These are phyloP conservation scores for Corchorus olitorius DNA, from an alignment of 345 rosid genomes.

Conservation along the genomic window DNA sequence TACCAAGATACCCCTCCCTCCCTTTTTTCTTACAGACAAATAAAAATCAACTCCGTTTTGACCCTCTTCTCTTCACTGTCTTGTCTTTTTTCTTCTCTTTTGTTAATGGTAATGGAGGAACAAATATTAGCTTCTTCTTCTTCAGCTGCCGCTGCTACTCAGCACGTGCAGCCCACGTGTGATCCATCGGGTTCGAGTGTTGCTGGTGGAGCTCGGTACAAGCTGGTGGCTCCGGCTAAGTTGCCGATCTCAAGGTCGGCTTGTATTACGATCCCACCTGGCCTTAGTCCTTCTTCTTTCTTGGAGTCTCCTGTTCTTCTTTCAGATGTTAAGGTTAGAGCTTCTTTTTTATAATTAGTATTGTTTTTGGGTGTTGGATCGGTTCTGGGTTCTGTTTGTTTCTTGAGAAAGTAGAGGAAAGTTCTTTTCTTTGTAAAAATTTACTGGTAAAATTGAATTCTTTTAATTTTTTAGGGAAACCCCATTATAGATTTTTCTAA, in stretches of 20 bases:
- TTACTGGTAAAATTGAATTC: neutral
- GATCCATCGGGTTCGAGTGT: slow-evolving; percentile 33
- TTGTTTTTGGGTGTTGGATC: slow-evolving; percentile 14
- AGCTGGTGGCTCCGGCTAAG: slow-evolving; percentile 96
- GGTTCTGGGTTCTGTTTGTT: slow-evolving; percentile 15
- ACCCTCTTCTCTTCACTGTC: slow-evolving; percentile 24
- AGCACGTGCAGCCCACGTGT: slow-evolving; percentile 26
- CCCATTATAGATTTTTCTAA: neutral
- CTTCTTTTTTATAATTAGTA: neutral
- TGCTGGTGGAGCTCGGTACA: slow-evolving; percentile 76
- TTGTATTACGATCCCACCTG: slow-evolving; percentile 79
- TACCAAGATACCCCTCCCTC: slow-evolving; percentile 19
- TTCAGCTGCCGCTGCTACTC: slow-evolving; percentile 23
- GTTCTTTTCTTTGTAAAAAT: neutral
- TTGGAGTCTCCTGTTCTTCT: slow-evolving; percentile 95
- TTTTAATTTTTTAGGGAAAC: neutral
- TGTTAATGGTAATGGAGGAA: slow-evolving; percentile 36
- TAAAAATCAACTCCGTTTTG: neutral
- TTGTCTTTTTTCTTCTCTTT: neutral
- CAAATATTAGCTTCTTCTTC: slow-evolving; percentile 23
- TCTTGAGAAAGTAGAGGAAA: slow-evolving; percentile 29
- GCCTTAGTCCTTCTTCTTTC: slow-evolving; percentile 89
- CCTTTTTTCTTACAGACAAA: neutral
- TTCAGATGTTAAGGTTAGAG: slow-evolving; percentile 77
- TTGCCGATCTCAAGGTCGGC: slow-evolving; percentile 94